phyloP scores from a whole-genome alignment of 306 rosid species.

The Senna siamea region DNA sequence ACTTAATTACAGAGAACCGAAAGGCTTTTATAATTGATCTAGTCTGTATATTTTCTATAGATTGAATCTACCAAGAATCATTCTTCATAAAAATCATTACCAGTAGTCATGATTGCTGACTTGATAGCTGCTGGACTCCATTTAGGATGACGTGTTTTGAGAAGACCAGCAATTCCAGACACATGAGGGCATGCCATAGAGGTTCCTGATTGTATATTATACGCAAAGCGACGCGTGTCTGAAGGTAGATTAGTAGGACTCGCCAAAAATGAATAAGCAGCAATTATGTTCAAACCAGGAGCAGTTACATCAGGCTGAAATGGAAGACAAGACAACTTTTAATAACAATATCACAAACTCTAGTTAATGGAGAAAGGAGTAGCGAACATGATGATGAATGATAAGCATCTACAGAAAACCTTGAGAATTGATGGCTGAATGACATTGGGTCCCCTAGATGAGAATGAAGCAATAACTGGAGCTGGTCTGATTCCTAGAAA shows the following conservation, averaged over 20 bases:
- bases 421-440: slow-evolving; percentile 52
- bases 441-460: slow-evolving; percentile 66
- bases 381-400: too few relatives aligned
- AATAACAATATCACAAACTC: too few relatives aligned
- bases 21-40: too few relatives aligned
- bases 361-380: too few relatives aligned
- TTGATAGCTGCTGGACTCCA: slow-evolving; percentile 71
- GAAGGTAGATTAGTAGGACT: slow-evolving; percentile 18
- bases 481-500: slow-evolving; percentile 47
- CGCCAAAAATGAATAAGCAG: slow-evolving; percentile 41
- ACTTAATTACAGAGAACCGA: too few relatives aligned
- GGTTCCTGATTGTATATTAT: slow-evolving; percentile 44
- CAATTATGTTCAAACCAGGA: slow-evolving; percentile 61
- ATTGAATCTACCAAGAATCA: too few relatives aligned
- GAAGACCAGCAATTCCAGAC: slow-evolving; percentile 63
- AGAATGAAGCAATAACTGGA: slow-evolving; percentile 61
- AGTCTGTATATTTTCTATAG: too few relatives aligned
- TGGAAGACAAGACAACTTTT: too few relatives aligned
- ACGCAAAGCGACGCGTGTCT: slow-evolving; percentile 44
- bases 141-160: slow-evolving; percentile 55
- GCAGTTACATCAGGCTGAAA: slow-evolving; percentile 77
- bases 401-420: too few relatives aligned
- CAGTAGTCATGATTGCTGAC: slow-evolving; percentile 74
- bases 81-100: slow-evolving; percentile 30
- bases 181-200: slow-evolving; percentile 68